phyloP scores from a whole-genome alignment of 1,284 basidiomycete species.

The Earliella scabrosa region DNA sequence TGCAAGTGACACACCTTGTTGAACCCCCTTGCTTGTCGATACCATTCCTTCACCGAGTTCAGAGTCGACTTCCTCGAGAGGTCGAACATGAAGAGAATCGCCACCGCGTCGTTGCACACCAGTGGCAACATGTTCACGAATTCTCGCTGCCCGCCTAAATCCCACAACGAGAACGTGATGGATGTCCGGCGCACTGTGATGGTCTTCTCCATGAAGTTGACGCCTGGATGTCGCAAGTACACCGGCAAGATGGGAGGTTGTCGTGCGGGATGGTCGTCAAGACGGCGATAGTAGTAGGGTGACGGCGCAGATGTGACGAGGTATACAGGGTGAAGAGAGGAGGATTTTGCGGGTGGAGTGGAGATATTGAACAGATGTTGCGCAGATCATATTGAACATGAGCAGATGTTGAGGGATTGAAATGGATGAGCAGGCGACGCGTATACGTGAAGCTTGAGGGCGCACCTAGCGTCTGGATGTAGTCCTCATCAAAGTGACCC shows the following conservation, averaged over 20 bases:
- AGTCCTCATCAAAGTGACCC: conserved; percentile 97
- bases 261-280: background rate
- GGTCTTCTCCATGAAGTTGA: conserved; percentile 99
- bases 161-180: conserved; percentile 99
- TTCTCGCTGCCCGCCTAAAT: conserved; percentile 95
- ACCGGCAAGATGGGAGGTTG: too few relatives aligned
- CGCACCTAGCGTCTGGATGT: conserved; percentile 96
- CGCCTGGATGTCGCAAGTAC: conserved; percentile 76
- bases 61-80: conserved; percentile 95
- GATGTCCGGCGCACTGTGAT: conserved; percentile 97
- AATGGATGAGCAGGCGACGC: background rate
- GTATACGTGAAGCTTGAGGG: conserved; percentile 15
- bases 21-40: conserved; percentile 96
- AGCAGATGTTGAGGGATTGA: background rate
- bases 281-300: conserved; percentile 6
- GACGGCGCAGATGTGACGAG: background rate
- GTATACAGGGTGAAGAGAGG: background rate
- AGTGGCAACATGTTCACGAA: conserved; percentile 99
- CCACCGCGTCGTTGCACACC: conserved; percentile 98
- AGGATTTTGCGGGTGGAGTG: background rate
- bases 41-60: conserved; percentile 99
- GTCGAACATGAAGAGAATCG: conserved; percentile 99
- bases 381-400: too few relatives aligned
- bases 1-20: conserved; percentile 76
- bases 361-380: too few relatives aligned